A percentile compares a stretch with the other conserved stretches of the same genome.
Evolutionary conservation across 2,329 filamentous ascomycete species (phyloP).

Genomic region (Trichoderma breve): DNA sequence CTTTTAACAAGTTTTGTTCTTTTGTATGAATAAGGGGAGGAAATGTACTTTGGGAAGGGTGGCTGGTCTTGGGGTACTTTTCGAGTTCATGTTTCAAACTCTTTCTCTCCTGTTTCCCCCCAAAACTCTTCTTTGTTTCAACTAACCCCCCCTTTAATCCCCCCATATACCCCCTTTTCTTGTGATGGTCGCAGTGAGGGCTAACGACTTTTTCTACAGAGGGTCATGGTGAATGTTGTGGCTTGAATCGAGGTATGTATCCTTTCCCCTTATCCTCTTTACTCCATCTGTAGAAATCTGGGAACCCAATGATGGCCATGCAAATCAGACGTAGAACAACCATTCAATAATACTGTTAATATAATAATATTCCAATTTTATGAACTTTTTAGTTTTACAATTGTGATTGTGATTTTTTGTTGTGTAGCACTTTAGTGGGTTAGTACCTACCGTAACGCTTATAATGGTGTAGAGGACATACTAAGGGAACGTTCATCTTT

Average conservation of each 20-base stretch:
- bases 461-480: not conserved
- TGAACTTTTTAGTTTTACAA: not conserved
- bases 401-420: not conserved
- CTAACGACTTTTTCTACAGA: slow-evolving; percentile 25
- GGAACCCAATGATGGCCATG: not conserved
- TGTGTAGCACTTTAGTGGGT: too few relatives aligned
- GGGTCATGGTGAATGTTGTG: slow-evolving; percentile 22
- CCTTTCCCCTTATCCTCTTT: slow-evolving; percentile 1
- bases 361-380: not conserved
- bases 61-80: not conserved
- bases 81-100: slow-evolving; percentile 6
- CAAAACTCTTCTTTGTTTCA: slow-evolving; percentile 5
- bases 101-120: slow-evolving; percentile 1
- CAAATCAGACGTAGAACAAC: not conserved
- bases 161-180: slow-evolving; percentile 3
- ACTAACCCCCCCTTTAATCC: slow-evolving; percentile 3
- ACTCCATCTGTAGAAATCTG: not conserved
- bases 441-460: too few relatives aligned
- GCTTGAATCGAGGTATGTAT: slow-evolving; percentile 29
- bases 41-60: not conserved
- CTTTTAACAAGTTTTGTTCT: not conserved
- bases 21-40: not conserved
- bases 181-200: slow-evolving; percentile 27
- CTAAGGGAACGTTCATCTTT: not conserved
- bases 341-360: not conserved